Base-by-base conservation (phyloP, 352 stramenopile genomes). In the Globisporangium barbulae region DNA sequence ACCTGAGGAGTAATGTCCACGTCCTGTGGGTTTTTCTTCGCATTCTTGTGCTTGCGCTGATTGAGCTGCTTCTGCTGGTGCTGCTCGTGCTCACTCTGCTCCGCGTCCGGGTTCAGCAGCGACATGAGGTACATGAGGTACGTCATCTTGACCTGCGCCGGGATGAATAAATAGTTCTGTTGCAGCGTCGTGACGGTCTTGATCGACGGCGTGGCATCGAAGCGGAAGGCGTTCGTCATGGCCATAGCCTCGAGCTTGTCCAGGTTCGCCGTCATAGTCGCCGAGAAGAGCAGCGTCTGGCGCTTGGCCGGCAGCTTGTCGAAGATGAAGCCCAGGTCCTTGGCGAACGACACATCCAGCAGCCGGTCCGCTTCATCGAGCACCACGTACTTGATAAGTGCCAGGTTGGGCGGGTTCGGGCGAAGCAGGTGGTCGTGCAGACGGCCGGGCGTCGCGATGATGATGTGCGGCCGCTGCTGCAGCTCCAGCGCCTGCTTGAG, bases 161-260 rank as follows among this genome's bases (percentile, higher is more conserved):
- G 97, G 74, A 99, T 98, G 72, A 99, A 98, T 65, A 99, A 81
- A 76, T 99, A 99, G 75, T 97, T 85, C 80, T 99, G 96, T 57
- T 96, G 92, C 9, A 99, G 79, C 35, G 91, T 96, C 33, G 81
- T 69, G 52, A 98, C 95, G 13, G 98, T 97, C 67, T 95, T 96
- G 53, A 91, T 67, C 28, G 82, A 90, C 10, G 81, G 78, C 30
- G 79, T 94, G 5, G 75, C 84, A 44, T 96, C 83, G 50, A 90
- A 94, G 37, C 76, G 78, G 70, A 90, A 92, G 25, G 71, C 72
- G 52, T 77, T 78, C 10, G 74, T 85, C 44, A 94, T 72, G 50
- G 85, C 84, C 53, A 91, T 85, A 19, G 78, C 70, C 72, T 94
- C 85, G 4, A 96, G 66, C n/a, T 74, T 68, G 64, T 97, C 84